These are phyloP conservation scores for Rhizopus stolonifer DNA, from an alignment of 371 early-diverging fungal genomes.

Conservation along the genomic window DNA sequence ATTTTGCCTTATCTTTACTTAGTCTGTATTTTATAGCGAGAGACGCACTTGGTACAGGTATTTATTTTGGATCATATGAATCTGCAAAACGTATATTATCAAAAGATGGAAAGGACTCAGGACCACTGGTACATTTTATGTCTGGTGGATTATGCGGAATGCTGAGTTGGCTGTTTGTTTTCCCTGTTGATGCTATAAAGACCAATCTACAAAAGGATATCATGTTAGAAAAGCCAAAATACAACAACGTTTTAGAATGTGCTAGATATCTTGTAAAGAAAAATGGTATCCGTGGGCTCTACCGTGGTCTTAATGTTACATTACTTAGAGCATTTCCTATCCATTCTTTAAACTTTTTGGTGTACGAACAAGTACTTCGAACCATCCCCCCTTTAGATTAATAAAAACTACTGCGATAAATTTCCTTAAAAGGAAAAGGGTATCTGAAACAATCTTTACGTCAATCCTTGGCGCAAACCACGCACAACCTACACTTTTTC, in stretches of 20 bases:
- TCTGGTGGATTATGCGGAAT: conserved; percentile 79
- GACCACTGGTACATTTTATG: conserved; percentile 68
- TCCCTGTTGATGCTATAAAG: conserved; percentile 79
- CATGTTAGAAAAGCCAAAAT: conserved; percentile 48
- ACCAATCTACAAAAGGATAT: conserved; percentile 75
- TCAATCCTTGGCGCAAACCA: no score
- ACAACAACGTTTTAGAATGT: conserved; percentile 54
- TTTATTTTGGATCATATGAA: conserved; percentile 80
- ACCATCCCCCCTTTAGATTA: conserved; percentile 24
- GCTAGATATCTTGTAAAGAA: conserved; percentile 50
- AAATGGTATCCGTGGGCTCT: conserved; percentile 63
- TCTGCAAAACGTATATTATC: conserved; percentile 63
- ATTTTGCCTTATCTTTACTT: not conserved
- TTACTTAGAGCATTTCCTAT: conserved; percentile 80
- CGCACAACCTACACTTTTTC: no score
- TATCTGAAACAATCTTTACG: no score
- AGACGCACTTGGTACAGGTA: conserved; percentile 73
- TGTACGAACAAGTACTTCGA: conserved; percentile 69
- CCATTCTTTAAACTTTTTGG: conserved; percentile 79
- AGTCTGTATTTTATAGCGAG: conserved; percentile 29
- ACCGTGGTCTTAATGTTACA: conserved; percentile 74
- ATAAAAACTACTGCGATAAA: not conserved
- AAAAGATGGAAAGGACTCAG: conserved; percentile 20
- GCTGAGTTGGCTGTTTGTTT: conserved; percentile 75
- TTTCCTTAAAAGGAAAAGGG: no score